These are phyloP conservation scores for Pichia sp. DNA, from an alignment of 1,139 yeast species.

Conservation along the genomic window DNA sequence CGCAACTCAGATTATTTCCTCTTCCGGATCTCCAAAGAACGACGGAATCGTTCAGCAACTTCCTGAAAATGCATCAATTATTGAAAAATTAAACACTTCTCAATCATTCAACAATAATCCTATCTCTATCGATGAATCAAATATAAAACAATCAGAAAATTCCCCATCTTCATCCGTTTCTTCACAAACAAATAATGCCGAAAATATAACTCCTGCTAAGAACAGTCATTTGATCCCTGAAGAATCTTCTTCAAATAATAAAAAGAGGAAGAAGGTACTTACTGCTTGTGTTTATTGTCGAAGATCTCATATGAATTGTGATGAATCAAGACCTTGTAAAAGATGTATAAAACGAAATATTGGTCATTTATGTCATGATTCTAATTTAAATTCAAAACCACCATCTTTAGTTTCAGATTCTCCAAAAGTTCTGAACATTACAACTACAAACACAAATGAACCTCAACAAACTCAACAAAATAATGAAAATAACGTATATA, in stretches of 20 bases:
- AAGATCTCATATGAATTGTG: slow-evolving; percentile 93
- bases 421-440: too few species aligned
- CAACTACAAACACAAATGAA: too few species aligned
- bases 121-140: too few species aligned
- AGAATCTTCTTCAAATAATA: slow-evolving; percentile 1
- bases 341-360: slow-evolving; percentile 84
- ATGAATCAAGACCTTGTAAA: slow-evolving; percentile 77
- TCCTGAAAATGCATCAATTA: too few species aligned
- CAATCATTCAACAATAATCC: too few species aligned
- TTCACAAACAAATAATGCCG: not conserved
- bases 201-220: not conserved
- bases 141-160: not conserved
- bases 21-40: too few species aligned
- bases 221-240: not conserved
- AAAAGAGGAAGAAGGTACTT: slow-evolving; percentile 47
- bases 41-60: too few species aligned
- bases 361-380: slow-evolving; percentile 86
- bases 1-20: too few species aligned
- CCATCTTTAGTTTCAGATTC: slow-evolving; percentile 1
- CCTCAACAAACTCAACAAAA: too few species aligned
- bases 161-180: not conserved
- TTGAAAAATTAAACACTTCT: too few species aligned
- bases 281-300: slow-evolving; percentile 89
- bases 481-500: too few species aligned
- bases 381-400: slow-evolving; percentile 32